Base-by-base conservation (phyloP, 768 basidiomycete species). In the Agaricus sinodeliciosus region DNA sequence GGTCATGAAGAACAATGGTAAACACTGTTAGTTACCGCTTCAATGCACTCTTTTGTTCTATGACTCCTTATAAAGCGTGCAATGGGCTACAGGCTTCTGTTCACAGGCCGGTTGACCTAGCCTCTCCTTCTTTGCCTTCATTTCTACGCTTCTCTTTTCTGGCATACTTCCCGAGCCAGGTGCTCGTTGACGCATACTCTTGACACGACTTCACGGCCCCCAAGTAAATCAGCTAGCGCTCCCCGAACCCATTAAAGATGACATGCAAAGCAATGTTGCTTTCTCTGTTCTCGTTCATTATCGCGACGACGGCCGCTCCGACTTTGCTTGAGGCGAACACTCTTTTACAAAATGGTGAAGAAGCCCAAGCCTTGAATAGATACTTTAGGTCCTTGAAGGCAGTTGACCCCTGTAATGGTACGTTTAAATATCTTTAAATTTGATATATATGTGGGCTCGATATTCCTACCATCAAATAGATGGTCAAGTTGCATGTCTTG, bases 331-430 rank as follows among this genome's bases (percentile, higher is more conserved):
- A 76, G 60, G 62, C 70, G 48, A 55, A 64, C 22, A 71, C 71
- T n/a, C 70, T 81, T 19, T 63, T 72, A 4, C 59, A 69, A 46
- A 82, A 81, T 57, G 81, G 72, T 12, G 67, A 71, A 55, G 61
- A 67, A 36, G 81, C 82, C 0, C 80, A 82, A 59, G 59, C 65
- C 27, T 67, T 79, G 26, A 85, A 85, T 56, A 60, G 66, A 1
- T 63, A 74, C 43, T 84, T 79, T 56, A 56, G 64, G 53, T 64
- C 54, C 6, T 42, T 80, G 19, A 76, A 71, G 0, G 51, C 55
- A 0, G 65, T 67, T 0, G 77, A 77, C 51, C 28, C 75, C 3
- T 84, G 82, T 62, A 65, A 66, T 31, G 61, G 80, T 81, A 43
- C 50, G 70, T 63, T 15, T 31, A 2, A 39, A 31, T 5, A 9